Base-by-base conservation (phyloP, 2,329 filamentous ascomycete genomes). In the Hymenoscyphus infarciens region DNA sequence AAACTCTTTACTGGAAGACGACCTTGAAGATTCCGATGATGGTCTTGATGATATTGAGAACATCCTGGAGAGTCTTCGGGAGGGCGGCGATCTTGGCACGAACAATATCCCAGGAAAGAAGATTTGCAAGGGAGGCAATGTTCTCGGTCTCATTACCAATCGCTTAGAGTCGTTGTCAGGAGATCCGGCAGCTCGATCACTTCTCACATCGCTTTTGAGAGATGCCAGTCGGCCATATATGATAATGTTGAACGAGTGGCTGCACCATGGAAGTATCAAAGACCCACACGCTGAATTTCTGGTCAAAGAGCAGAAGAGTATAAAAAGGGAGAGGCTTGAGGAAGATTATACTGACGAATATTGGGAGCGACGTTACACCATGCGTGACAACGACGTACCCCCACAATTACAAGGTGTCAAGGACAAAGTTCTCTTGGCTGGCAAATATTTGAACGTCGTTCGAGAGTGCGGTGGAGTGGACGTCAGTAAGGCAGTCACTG, bases 291-390 rank as follows among this genome's bases (percentile, higher is more conserved):
- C 88, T 1, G 95, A 99, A 75, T 99, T 99, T 69, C 79, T 99
- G 60, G 88, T 99, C 73, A 96, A 96, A 73, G 95, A 98, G 75
- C 92, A 97, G 71, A 96, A 94, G 76, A 97, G 93, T 72, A 97
- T 99, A 70, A 89, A 89, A 63, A 86, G 95, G 49, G 95, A 98
- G 74, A 85, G 91, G 63, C 80, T 99, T 2, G 92, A 98, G 73
- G 89, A 97, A 73, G 95, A 99, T 75, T 99, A 98, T 72, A 99
- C 94, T 0, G 95, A 99, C 75, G 95, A 99, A 73, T 99, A 99
- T 76, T 99, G 95, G 95, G 95, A 99, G 75, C 92, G 96, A 73
- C 85, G 95, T 66, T 99, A 99, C 74, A 98, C 95, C 4, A 89
- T 99, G 66, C 88, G 95, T 63, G 92, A 97, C 65, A 87, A 91